Evolutionary conservation across 371 early-diverging fungal species (phyloP).

Genomic region (Massospora cicadina): DNA sequence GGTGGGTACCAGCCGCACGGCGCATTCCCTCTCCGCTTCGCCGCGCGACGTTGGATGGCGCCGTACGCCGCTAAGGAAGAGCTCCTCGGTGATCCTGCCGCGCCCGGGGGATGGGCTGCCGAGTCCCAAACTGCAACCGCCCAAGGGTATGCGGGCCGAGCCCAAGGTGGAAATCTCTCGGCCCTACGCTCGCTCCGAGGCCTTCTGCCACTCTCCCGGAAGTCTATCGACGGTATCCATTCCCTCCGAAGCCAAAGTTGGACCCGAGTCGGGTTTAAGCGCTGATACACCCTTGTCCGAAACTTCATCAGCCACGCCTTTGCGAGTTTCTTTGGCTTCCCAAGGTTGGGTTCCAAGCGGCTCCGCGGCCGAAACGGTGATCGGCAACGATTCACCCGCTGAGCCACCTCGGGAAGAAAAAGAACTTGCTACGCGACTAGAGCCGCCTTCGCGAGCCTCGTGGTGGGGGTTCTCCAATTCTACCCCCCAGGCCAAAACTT

Average conservation of each 20-base stretch:
- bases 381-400: neutral
- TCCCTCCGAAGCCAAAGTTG: neutral
- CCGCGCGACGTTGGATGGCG: neutral
- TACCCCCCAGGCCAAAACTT: neutral
- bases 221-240: neutral
- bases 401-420: neutral
- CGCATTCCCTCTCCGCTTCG: neutral
- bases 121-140: neutral
- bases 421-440: neutral
- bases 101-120: neutral
- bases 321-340: neutral
- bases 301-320: neutral
- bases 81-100: neutral
- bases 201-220: neutral
- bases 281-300: neutral
- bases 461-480: neutral
- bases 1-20: neutral
- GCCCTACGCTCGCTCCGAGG: neutral
- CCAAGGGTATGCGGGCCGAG: neutral
- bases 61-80: neutral
- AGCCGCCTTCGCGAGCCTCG: neutral
- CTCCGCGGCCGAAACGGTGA: neutral
- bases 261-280: neutral
- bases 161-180: neutral
- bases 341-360: neutral